These are phyloP conservation scores for Neurospora sp. DNA, from an alignment of 495 filamentous ascomycete species.

Conservation along the genomic window DNA sequence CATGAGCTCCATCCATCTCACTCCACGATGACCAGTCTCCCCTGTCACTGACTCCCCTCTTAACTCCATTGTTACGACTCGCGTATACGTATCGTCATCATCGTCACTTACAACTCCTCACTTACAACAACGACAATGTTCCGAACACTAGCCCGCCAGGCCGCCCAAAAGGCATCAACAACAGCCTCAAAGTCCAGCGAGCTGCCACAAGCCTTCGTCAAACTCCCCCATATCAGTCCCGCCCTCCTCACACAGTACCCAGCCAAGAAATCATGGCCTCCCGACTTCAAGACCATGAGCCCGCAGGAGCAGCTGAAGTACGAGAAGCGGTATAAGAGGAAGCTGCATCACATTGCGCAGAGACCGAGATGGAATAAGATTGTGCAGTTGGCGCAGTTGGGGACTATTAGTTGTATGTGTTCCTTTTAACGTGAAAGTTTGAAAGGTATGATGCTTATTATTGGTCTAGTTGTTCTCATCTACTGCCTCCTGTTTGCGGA, in stretches of 20 bases:
- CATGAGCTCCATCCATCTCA: background rate
- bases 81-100: background rate
- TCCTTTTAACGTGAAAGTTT: background rate
- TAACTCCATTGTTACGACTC: background rate
- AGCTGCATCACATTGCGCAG: conserved; percentile 59
- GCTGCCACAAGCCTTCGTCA: background rate
- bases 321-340: conserved; percentile 63
- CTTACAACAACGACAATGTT: background rate
- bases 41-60: background rate
- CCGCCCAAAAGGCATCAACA: background rate
- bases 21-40: background rate
- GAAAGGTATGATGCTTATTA: conserved; percentile 4
- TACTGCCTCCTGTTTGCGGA: conserved; percentile 75
- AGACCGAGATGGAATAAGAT: conserved; percentile 66
- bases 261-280: conserved; percentile 82
- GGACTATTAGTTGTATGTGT: conserved; percentile 55
- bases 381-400: conserved; percentile 60
- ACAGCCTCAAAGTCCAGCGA: background rate
- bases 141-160: background rate
- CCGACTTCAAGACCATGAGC: conserved; percentile 74
- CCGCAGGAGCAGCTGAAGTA: conserved; percentile 77
- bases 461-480: conserved; percentile 48
- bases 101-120: background rate
- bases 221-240: conserved; percentile 4
- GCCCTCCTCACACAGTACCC: conserved; percentile 50